Percentiles rank a stretch among this genome's conserved stretches.
These are phyloP conservation scores for Sporothrix mexicana DNA, from an alignment of 2,329 filamentous ascomycete genomes.

Conservation along the genomic window DNA sequence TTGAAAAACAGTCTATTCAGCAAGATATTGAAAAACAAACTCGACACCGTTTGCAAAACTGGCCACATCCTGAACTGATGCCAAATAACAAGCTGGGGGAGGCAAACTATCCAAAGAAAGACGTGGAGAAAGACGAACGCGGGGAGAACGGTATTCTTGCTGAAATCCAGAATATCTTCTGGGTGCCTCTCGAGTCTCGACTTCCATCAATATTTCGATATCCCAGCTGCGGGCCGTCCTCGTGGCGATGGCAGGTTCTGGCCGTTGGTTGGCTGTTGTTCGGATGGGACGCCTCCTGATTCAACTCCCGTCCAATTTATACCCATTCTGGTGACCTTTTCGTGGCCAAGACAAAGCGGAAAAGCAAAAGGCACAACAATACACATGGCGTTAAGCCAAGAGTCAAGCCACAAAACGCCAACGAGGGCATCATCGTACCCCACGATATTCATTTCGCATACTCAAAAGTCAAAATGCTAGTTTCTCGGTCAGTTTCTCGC, in stretches of 20 bases:
- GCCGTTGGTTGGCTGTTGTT: background rate
- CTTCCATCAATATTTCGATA: background rate
- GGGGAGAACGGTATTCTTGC: background rate
- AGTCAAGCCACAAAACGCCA: background rate
- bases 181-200: too few relatives aligned
- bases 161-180: background rate
- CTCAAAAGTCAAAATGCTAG: background rate
- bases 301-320: slow-evolving; percentile 9
- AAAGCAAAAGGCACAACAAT: background rate
- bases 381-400: background rate
- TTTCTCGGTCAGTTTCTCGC: background rate
- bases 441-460: background rate
- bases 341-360: background rate
- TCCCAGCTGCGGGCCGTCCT: background rate
- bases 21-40: background rate
- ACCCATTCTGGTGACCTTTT: background rate
- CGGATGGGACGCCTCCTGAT: slow-evolving; percentile 1
- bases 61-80: background rate
- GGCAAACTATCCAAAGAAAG: background rate
- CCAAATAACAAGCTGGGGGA: background rate
- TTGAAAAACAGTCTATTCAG: background rate
- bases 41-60: background rate
- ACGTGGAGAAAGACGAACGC: background rate
- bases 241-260: background rate
- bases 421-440: background rate